Base-by-base conservation (phyloP, 2,329 filamentous ascomycete species). In the Clonostachys byssicola region DNA sequence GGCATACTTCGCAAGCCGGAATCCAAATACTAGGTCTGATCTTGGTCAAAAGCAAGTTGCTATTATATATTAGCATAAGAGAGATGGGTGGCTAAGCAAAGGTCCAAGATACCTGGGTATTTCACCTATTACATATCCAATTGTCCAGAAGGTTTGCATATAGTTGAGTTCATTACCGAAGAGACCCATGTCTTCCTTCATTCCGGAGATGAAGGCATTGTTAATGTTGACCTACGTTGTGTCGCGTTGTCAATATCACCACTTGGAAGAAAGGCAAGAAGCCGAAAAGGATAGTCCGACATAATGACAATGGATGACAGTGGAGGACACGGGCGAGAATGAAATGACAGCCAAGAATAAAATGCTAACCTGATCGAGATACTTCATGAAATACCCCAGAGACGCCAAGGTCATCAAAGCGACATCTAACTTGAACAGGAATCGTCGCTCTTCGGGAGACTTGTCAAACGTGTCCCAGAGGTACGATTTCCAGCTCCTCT, bases 111-210 rank as follows among this genome's bases (percentile, higher is more conserved):
- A 56, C 59, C 57, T 62, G 2, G 67, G 64, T 42, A 64, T 59
- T 46, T 70, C 61, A 9, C 67, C 65, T 62, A 84, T 63, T 0
- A 81, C 73, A 52, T 85, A 85, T 23, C 81, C 81, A 3, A 80
- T 68, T 0, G 77, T 83, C 72, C 78, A 85, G 36, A 71, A 71
- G 1, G 78, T 74, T 50, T 63, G 60, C 54, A 71, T 60, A 38
- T 80, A 75, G 51, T 82, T 81, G n/a, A 81, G 67, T 46, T 81
- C 59, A 51, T 80, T 80, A 5, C 67, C 65, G 33, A 66, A 60
- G 17, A 74, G 60, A 0, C 52, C 52, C 23, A 71, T 44, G 45
- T 72, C 68, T 46, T 71, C 65, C 42, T 72, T 65, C 71, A 75
- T 73, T 1, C 72, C 73, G 0, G 67, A 70, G 1, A 74, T 69